Conservation (phyloP, 345 rosid species). For the Conringia planisiliqua region DNA sequence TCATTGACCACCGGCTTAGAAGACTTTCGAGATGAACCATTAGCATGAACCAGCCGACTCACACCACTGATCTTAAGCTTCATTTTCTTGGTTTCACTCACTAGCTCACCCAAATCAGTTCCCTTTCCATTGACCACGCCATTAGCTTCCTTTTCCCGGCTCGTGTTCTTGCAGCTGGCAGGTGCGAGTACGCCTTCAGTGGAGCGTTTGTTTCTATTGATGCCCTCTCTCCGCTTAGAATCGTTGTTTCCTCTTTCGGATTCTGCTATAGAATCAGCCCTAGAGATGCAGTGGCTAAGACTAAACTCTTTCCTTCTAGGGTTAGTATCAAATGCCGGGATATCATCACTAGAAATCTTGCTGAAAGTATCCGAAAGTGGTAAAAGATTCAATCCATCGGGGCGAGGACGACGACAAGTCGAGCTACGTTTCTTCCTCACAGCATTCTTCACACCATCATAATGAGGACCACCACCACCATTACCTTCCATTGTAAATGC, state of each 20-base stretch:
- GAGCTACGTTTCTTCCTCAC: conserved; percentile 75
- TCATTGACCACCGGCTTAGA: conserved; percentile 35
- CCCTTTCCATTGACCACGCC: conserved; percentile 39
- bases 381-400: conserved; percentile 39
- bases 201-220: conserved; percentile 38
- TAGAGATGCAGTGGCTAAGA: conserved; percentile 59
- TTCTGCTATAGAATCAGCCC: conserved; percentile 39
- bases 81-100: conserved; percentile 58
- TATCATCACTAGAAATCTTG: conserved; percentile 73
- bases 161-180: conserved; percentile 51
- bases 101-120: conserved; percentile 38
- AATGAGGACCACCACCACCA: conserved; percentile 27
- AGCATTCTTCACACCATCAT: conserved; percentile 42
- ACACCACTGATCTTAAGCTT: conserved; percentile 63
- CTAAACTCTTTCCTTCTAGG: conserved; percentile 62
- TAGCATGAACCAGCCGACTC: conserved; percentile 50
- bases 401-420: conserved; percentile 60
- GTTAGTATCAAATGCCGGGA: conserved; percentile 43
- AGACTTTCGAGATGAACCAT: conserved; percentile 47
- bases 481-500: conserved; percentile 50
- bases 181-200: conserved; percentile 88
- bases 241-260: conserved; percentile 42
- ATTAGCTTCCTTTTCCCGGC: conserved; percentile 33
- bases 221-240: conserved; percentile 33
- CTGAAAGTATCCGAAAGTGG: conserved; percentile 43